Evolutionary conservation across 441 rosid genomes (phyloP).

Genomic region (Gossypium armourianum): DNA sequence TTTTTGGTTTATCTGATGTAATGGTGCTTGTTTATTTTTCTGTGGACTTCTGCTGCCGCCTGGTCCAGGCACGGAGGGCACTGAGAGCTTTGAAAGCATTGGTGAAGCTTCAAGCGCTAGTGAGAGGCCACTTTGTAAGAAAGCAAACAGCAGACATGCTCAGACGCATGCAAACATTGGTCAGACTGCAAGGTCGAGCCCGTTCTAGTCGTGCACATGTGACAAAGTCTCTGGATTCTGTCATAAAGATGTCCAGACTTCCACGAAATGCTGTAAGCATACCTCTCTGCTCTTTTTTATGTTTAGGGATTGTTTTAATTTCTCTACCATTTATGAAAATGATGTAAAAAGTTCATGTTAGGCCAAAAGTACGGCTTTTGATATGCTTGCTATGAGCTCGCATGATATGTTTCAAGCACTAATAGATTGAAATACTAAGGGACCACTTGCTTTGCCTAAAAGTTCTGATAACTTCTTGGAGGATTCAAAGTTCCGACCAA

Average conservation of each 20-base stretch:
- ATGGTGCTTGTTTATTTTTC: not conserved
- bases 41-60: conserved; percentile 5
- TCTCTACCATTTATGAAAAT: conserved; percentile 13
- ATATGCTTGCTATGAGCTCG: not conserved
- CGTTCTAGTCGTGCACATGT: conserved; percentile 37
- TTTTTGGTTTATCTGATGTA: conserved; percentile 3
- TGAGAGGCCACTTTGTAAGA: conserved; percentile 56
- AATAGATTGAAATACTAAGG: not conserved
- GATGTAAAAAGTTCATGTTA: not conserved
- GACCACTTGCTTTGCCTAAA: not conserved
- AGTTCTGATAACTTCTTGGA: not conserved
- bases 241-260: conserved; percentile 24
- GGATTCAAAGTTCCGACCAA: not conserved
- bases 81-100: conserved; percentile 54
- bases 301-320: conserved; percentile 13
- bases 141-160: conserved; percentile 56
- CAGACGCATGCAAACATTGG: conserved; percentile 57
- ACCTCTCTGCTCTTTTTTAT: conserved; percentile 12
- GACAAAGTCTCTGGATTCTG: conserved; percentile 32
- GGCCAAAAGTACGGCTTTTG: not conserved
- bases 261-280: conserved; percentile 34
- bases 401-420: not conserved
- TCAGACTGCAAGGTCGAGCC: conserved; percentile 46
- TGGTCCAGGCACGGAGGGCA: conserved; percentile 48
- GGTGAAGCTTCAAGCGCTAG: conserved; percentile 63